phyloP scores from a whole-genome alignment of 2,329 filamentous ascomycete species.

The Colletotrichum ledebouriae region DNA sequence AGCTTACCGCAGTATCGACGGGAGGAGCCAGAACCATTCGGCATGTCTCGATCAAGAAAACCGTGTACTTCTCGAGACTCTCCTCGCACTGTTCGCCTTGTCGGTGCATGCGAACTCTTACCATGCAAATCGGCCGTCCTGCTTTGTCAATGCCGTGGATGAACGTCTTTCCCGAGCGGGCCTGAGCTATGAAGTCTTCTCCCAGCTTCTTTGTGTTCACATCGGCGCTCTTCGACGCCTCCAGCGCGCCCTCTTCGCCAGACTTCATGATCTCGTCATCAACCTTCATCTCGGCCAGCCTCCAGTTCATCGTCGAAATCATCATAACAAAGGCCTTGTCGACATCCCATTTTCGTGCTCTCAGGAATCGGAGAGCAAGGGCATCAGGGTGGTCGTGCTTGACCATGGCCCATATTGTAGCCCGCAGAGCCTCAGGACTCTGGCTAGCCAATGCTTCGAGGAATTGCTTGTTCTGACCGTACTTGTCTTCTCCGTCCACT shows the following conservation, averaged over 20 bases:
- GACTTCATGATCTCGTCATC: constrained; percentile 88
- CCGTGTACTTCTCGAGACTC: constrained; percentile 88
- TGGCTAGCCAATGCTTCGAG: constrained; percentile 83
- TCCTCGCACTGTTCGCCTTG: constrained; percentile 86
- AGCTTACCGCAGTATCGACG: constrained; percentile 89
- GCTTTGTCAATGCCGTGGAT: constrained; percentile 88
- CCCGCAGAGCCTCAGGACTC: constrained; percentile 82
- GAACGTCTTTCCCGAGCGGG: constrained; percentile 93
- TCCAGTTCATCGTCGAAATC: constrained; percentile 94
- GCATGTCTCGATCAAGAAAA: constrained; percentile 95
- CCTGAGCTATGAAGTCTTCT: constrained; percentile 84
- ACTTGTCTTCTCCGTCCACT: constrained; percentile 84
- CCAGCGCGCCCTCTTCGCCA: constrained; percentile 78
- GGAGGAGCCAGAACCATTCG: constrained; percentile 83
- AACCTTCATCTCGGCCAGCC: constrained; percentile 84
- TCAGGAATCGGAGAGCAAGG: constrained; percentile 82
- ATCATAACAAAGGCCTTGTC: constrained; percentile 95
- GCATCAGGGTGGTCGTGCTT: constrained; percentile 96
- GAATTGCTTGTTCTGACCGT: constrained; percentile 89
- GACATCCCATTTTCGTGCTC: constrained; percentile 96
- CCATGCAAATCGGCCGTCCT: constrained; percentile 88
- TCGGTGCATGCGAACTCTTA: constrained; percentile 85
- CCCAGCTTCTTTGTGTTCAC: constrained; percentile 74
- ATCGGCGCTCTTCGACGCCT: constrained; percentile 69
- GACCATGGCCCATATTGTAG: constrained; percentile 91